Evolutionary conservation across 75 land plant genomes (phyloP).

Genomic region (Cunninghamia lanceolata): DNA sequence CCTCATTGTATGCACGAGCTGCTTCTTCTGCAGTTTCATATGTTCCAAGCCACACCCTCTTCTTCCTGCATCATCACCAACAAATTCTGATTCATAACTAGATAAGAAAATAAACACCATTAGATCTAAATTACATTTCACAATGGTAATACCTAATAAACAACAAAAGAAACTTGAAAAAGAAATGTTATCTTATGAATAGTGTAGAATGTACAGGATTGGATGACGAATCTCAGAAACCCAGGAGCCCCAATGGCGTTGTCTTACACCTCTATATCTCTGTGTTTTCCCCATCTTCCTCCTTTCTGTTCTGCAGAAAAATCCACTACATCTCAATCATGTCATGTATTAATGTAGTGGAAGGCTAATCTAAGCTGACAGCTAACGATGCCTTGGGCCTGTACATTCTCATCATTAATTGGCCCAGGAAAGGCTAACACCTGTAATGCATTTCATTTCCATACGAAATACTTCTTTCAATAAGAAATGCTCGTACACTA

Average conservation of each 20-base stretch:
- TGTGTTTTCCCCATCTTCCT: conserved; percentile 24
- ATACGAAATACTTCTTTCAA: background rate
- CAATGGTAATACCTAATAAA: background rate
- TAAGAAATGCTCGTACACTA: no score
- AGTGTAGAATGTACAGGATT: conserved; percentile 23
- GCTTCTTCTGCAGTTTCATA: conserved; percentile 13
- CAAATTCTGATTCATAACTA: background rate
- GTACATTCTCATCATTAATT: background rate
- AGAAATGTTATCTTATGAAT: background rate
- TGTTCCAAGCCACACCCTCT: conserved; percentile 12
- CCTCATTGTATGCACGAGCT: conserved; percentile 13
- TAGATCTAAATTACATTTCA: no score
- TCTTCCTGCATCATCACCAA: background rate
- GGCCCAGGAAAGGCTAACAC: background rate
- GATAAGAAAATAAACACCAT: no score
- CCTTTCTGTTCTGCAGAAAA: background rate
- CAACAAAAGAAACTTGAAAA: background rate
- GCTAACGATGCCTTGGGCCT: background rate
- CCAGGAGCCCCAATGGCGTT: conserved; percentile 75
- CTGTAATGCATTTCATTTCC: background rate
- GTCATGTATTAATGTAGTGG: no score
- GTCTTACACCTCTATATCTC: conserved; percentile 51
- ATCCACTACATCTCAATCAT: no score
- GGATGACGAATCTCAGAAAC: conserved; percentile 71
- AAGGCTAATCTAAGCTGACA: background rate